A percentile compares a stretch with the other conserved stretches of the same genome.
phyloP scores from a whole-genome alignment of 169 alveolate genomes.

The Plasmodium inui region DNA sequence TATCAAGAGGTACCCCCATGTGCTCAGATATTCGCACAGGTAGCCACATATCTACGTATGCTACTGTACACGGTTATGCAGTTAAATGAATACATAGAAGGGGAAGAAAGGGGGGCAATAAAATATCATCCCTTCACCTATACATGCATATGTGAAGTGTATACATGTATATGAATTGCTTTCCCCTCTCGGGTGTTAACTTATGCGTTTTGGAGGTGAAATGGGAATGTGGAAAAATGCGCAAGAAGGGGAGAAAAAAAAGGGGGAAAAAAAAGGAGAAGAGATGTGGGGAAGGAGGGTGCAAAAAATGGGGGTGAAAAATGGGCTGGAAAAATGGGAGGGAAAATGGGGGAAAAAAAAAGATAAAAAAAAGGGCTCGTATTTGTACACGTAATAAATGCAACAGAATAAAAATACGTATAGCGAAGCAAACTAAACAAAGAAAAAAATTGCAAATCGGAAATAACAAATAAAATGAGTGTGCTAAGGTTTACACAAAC shows the following conservation, averaged over 20 bases:
- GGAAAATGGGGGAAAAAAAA: background rate
- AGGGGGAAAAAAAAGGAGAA: background rate
- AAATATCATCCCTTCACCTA: background rate
- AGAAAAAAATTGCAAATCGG: background rate
- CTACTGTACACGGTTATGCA: background rate
- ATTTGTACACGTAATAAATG: background rate
- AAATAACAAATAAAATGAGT: background rate
- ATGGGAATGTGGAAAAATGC: background rate
- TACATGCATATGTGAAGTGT: background rate
- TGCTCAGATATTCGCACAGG: background rate
- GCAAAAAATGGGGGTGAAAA: too few relatives aligned
- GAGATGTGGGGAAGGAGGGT: background rate
- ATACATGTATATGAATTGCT: background rate
- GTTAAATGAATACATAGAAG: background rate
- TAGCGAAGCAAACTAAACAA: background rate
- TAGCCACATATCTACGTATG: background rate
- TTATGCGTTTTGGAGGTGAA: background rate
- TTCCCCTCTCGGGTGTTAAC: background rate
- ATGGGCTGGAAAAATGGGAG: too few relatives aligned
- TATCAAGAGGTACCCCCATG: background rate
- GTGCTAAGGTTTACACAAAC: background rate
- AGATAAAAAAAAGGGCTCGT: background rate
- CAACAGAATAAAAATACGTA: background rate
- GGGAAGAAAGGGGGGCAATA: background rate
- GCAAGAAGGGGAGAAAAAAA: background rate